A percentile compares a stretch with the other conserved stretches of the same genome.
These are phyloP conservation scores for Sphagnum magellanicum DNA, from an alignment of 228 moss, liverwort and hornwort species.

Conservation along the genomic window DNA sequence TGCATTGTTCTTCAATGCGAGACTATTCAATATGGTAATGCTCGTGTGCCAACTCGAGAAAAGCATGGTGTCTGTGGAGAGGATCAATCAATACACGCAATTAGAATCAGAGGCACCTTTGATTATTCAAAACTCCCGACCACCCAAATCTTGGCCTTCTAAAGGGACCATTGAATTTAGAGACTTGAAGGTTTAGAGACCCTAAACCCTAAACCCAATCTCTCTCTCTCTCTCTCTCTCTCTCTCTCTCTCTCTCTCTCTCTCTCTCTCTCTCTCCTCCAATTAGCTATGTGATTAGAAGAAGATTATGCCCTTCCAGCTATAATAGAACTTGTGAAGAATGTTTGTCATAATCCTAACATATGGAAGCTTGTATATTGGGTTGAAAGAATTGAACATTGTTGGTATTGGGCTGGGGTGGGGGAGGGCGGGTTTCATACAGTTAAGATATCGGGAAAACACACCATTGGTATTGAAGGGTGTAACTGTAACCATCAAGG, in stretches of 20 bases:
- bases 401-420: no score
- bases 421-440: background rate
- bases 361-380: no score
- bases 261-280: no score
- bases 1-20: conserved; percentile 39
- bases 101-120: conserved; percentile 47
- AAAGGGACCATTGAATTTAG: conserved; percentile 38
- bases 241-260: no score
- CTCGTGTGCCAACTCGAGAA: conserved; percentile 56
- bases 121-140: conserved; percentile 23
- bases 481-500: conserved; percentile 38
- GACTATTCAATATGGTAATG: conserved; percentile 40
- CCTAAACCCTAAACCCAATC: background rate
- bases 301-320: no score
- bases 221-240: no score
- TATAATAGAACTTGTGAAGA: no score
- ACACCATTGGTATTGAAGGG: conserved; percentile 75
- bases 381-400: no score
- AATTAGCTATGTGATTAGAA: no score
- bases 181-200: conserved; percentile 33
- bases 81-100: conserved; percentile 46
- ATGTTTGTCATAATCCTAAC: no score
- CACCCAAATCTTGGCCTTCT: conserved; percentile 46
- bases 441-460: conserved; percentile 60
- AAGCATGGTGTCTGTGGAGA: conserved; percentile 69